These are phyloP conservation scores for Pleomassaria siparia DNA, from an alignment of 2,329 filamentous ascomycete species.

Conservation along the genomic window DNA sequence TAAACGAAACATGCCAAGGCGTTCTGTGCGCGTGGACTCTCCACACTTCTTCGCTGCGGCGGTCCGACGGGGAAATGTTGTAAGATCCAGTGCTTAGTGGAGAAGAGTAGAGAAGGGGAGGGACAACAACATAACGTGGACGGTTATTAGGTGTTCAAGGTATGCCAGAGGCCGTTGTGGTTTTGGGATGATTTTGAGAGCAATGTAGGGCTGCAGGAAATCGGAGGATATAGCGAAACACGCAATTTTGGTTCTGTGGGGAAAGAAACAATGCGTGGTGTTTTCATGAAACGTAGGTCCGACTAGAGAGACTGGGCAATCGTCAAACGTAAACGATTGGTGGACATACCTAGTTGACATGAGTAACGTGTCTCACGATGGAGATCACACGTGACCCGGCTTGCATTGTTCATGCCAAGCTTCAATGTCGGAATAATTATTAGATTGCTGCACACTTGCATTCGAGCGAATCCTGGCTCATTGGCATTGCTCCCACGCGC, in stretches of 20 bases:
- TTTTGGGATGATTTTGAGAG: background rate
- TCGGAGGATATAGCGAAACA: background rate
- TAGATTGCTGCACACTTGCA: background rate
- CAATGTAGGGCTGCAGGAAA: background rate
- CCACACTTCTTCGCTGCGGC: background rate
- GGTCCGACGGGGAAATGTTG: slow-evolving; percentile 5
- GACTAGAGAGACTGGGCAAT: slow-evolving; percentile 3
- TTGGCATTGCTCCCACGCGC: background rate
- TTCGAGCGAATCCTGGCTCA: background rate
- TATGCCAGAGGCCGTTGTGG: too few relatives aligned
- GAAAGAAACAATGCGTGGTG: slow-evolving; percentile 1
- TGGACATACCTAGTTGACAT: slow-evolving; percentile 15
- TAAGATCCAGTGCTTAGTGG: background rate
- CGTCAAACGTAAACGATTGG: slow-evolving; percentile 18
- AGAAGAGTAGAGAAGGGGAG: background rate
- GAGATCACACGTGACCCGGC: slow-evolving; percentile 20
- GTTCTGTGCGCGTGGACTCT: slow-evolving; percentile 10
- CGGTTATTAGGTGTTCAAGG: too few relatives aligned
- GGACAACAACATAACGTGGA: too few relatives aligned
- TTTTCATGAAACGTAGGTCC: slow-evolving; percentile 16
- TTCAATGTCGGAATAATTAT: slow-evolving; percentile 2
- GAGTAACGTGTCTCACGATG: slow-evolving; percentile 13
- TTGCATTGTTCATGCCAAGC: background rate
- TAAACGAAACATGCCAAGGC: slow-evolving; percentile 33
- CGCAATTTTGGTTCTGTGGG: background rate